phyloP scores from a whole-genome alignment of 768 basidiomycete species.

The Mycena indigotica region DNA sequence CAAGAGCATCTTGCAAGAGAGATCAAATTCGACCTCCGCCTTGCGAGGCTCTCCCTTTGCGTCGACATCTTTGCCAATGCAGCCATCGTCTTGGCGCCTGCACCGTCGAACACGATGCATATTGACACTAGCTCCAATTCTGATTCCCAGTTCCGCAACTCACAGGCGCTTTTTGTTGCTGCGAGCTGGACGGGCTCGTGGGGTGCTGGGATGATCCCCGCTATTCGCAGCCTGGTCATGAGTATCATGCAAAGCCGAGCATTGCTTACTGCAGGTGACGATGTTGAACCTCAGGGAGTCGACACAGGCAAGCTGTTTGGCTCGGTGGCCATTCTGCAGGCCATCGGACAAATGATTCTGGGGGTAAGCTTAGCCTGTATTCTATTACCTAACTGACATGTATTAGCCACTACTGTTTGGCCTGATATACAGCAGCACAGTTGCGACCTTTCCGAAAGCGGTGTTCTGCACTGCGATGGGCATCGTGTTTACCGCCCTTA shows the following conservation, averaged over 20 bases:
- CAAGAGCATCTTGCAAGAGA: constrained; percentile 59
- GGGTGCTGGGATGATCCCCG: constrained; percentile 71
- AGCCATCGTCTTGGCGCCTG: constrained; percentile 57
- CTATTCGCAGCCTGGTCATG: constrained; percentile 70
- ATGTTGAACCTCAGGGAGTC: constrained; percentile 17
- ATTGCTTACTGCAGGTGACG: constrained; percentile 30
- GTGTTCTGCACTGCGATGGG: constrained; percentile 63
- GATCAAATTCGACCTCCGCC: constrained; percentile 68
- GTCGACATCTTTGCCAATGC: constrained; percentile 67
- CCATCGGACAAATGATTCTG: constrained; percentile 66
- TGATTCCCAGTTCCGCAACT: constrained; percentile 17
- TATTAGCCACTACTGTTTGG: constrained; percentile 71
- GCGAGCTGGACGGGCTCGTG: constrained; percentile 61
- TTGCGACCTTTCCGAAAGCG: constrained; percentile 67
- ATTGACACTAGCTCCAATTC: background rate
- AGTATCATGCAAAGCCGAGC: constrained; percentile 56
- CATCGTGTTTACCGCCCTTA: constrained; percentile 45
- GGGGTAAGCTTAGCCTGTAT: constrained; percentile 39
- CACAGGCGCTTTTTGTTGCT: constrained; percentile 58
- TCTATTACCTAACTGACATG: constrained; percentile 4
- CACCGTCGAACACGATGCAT: constrained; percentile 41
- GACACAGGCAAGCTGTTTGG: constrained; percentile 66
- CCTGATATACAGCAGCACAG: constrained; percentile 67
- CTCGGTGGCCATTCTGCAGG: constrained; percentile 70
- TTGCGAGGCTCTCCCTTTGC: constrained; percentile 63